Base-by-base conservation (phyloP, 371 early-diverging fungal genomes). In the Chytridium lagenaria region DNA sequence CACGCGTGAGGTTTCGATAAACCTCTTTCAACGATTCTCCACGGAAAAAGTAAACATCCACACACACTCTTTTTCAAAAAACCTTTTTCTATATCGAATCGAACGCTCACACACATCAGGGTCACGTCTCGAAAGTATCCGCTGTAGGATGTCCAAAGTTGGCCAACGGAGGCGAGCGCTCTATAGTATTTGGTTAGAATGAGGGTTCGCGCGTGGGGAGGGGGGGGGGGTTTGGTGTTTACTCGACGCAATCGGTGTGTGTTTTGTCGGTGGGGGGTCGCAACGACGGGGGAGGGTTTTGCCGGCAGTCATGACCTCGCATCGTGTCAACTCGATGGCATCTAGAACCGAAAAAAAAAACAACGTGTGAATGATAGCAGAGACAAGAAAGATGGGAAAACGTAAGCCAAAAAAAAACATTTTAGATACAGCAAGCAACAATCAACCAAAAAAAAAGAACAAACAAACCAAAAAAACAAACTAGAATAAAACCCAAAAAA, bases 101-200 rank as follows among this genome's bases (percentile, higher is more conserved):
- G 37, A 2, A 66, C 66, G 22, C 36, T 16, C 5, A n/a, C 5
- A 37, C 66, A 66, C 66, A 66, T 66, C 12, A 49, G 16, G 19
- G 49, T 66, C 3, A 66, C 66, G 49, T 66, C 66, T 15, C 66
- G 39, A 49, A 66, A 66, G 30, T 66, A 66, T 3, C 66, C 66
- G 66, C 66, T 66, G 44, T 66, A 66, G 2, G 66, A 39, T 26
- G 66, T 66, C 66, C 66, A 66, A 2, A 66, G 37, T 28, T 66
- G 66, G 44, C 26, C 26, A 19, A 66, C 44, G 28, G 23, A 10
- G 10, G 66, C 5, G 15, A 66, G n/a, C 23, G 26, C 37, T n/a
- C 66, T 66, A 22, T n/a, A 52, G 5, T 12, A 37, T 61, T 28
- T 10, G 36, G 36, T 12, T 34, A 26, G 12, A 34, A 12, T 34